Conservation (phyloP, 345 rosid species). For the Camelina neglecta region DNA sequence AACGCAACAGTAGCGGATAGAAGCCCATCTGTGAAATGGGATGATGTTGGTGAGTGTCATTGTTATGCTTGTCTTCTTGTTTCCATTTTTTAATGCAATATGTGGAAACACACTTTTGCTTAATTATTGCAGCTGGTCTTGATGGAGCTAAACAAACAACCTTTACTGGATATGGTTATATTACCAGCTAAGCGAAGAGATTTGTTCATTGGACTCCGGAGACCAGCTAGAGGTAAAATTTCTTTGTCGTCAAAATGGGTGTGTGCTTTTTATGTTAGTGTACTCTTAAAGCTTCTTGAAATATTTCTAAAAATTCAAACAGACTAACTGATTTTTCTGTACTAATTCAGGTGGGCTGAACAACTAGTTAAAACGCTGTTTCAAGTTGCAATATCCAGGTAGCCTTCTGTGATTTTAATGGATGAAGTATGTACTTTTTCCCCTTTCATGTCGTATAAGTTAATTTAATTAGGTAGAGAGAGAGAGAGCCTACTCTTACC, state of each 20-base stretch:
- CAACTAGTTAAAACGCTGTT: constrained; percentile 93
- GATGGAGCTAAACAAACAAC: constrained; percentile 90
- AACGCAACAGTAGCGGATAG: no score
- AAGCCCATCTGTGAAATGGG: no score
- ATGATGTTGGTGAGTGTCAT: no score
- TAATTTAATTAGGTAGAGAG: constrained; percentile 1
- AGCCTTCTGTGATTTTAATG: constrained; percentile 90
- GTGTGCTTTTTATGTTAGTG: constrained; percentile 19
- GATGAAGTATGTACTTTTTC: constrained; percentile 72
- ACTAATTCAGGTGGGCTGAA: constrained; percentile 76
- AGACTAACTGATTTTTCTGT: constrained; percentile 10
- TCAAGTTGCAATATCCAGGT: constrained; percentile 87
- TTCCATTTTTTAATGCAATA: not conserved
- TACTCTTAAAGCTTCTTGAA: not conserved
- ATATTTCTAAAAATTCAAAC: not conserved
- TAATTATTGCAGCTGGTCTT: constrained; percentile 77
- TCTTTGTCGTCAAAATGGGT: constrained; percentile 98
- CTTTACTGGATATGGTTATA: constrained; percentile 90
- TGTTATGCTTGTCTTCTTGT: no score
- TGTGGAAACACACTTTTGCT: constrained; percentile 20
- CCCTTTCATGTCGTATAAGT: constrained; percentile 18
- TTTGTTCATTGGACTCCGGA: constrained; percentile 92
- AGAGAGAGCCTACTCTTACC: not conserved
- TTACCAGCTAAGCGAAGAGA: constrained; percentile 91
- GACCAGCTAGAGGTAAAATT: constrained; percentile 92